Conservation (phyloP, 2,329 filamentous ascomycete genomes). For the Trichophaea hybrida region DNA sequence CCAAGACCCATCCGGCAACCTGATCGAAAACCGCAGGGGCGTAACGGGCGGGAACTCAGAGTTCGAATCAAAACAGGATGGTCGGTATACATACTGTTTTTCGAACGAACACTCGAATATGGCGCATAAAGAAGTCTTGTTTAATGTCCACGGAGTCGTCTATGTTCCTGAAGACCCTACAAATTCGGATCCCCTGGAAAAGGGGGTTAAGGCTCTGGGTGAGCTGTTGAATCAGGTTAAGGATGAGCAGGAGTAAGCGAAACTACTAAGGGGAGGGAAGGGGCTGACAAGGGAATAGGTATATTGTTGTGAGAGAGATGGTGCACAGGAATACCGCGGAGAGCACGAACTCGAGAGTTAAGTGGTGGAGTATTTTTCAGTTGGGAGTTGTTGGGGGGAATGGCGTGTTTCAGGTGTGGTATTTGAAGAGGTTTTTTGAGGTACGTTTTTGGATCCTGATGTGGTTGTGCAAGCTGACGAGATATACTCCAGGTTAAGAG, state of each 20-base stretch:
- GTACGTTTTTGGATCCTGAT: conserved; percentile 34
- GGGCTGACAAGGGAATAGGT: not conserved
- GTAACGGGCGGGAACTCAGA: conserved; percentile 86
- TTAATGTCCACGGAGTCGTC: conserved; percentile 97
- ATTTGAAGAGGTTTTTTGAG: conserved; percentile 97
- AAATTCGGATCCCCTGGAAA: conserved; percentile 74
- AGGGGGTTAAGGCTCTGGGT: conserved; percentile 71
- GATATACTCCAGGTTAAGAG: conserved; percentile 42
- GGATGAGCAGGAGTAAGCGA: conserved; percentile 72
- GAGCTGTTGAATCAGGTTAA: conserved; percentile 84
- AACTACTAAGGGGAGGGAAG: not conserved
- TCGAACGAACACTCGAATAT: conserved; percentile 97
- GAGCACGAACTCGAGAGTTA: conserved; percentile 92
- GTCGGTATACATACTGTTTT: conserved; percentile 93
- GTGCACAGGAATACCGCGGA: conserved; percentile 97
- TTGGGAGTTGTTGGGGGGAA: conserved; percentile 76
- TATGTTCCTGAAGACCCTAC: conserved; percentile 84
- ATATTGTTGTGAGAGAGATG: conserved; percentile 88
- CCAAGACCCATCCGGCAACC: conserved; percentile 58
- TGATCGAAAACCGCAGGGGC: conserved; percentile 65
- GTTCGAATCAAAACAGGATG: conserved; percentile 72
- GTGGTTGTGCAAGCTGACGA: conserved; percentile 12
- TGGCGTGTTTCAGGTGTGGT: conserved; percentile 98
- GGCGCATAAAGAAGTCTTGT: conserved; percentile 92
- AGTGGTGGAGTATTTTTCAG: conserved; percentile 99